Base-by-base conservation (phyloP, 441 rosid genomes). In the Erysimum pusillum region DNA sequence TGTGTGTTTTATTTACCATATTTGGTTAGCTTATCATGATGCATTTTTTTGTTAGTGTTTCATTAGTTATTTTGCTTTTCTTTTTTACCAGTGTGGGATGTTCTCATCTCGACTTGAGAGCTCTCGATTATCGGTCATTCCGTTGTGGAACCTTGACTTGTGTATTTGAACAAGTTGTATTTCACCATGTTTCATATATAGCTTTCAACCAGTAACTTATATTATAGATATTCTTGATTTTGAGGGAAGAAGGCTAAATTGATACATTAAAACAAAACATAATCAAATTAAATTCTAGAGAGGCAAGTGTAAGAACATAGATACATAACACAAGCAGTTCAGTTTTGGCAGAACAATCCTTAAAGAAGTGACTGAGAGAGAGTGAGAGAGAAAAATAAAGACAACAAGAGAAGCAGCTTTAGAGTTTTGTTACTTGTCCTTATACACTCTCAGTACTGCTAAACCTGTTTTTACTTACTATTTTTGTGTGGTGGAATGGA, bases 341-440 rank as follows among this genome's bases (percentile, higher is more conserved):
- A 56, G 71, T 77, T 78, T 66, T 60, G 28, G 41, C 9, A 66
- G 22, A 66, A 58, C 67, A 74, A n/a, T 46, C 59, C 48, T 42
- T 8, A 32, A 22, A 28, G 57, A 65, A 54, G 46, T 64, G 73
- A 45, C 39, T 13, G 54, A 34, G 69, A 49, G 52, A 46, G 64
- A 32, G 69, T 5, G 31, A 60, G 42, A 53, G 35, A 44, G 28
- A 70, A 46, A 58, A 15, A 25, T 25, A 25, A 67, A 78, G 81
- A 78, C 52, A 78, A 25, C 52, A 73, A 60, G 77, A 44, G 63
- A 71, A 73, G 69, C 77, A 78, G 65, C 31, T 66, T 59, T 59
- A 65, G 77, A 58, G 73, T 64, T 39, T 71, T 28, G 67, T 56
- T 70, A 63, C 76, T 48, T 64, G 67, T 71, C 44, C 76, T 70